A percentile compares a stretch with the other conserved stretches of the same genome.
Conservation (phyloP, 306 rosid genomes). For the Gastrolobium villosum region DNA sequence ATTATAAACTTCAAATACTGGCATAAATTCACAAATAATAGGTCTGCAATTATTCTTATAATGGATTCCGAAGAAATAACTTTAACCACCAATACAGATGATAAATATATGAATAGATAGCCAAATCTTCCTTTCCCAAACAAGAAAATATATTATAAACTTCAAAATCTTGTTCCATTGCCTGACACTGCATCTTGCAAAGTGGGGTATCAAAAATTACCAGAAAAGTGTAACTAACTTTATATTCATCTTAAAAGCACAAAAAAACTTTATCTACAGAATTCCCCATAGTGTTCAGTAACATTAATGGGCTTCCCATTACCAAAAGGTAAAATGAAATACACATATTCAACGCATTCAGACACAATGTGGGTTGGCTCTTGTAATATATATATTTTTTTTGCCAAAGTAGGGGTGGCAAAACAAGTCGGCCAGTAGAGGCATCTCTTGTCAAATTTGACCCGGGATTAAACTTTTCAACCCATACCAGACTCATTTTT, state of each 20-base stretch:
- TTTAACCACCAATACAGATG: conserved; percentile 48
- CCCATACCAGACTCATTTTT: too few relatives aligned
- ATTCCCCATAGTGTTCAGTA: conserved; percentile 34
- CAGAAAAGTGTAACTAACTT: conserved; percentile 47
- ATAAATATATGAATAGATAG: conserved; percentile 37
- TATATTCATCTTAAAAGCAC: conserved; percentile 44
- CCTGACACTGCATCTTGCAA: conserved; percentile 58
- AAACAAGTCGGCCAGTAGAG: too few relatives aligned
- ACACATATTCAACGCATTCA: conserved; percentile 29
- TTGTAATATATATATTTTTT: conserved; percentile 15
- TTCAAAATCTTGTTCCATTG: conserved; percentile 34
- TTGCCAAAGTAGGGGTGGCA: too few relatives aligned
- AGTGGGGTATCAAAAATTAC: conserved; percentile 59
- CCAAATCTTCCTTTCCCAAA: conserved; percentile 49
- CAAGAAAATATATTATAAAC: conserved; percentile 42
- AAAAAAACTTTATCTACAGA: conserved; percentile 48
- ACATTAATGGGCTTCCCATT: conserved; percentile 44
- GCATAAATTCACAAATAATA: conserved; percentile 41
- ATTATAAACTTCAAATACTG: conserved; percentile 34
- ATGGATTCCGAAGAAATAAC: conserved; percentile 49
- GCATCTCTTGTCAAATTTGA: too few relatives aligned
- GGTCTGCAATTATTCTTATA: conserved; percentile 49
- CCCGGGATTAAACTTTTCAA: too few relatives aligned
- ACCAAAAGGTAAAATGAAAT: conserved; percentile 35
- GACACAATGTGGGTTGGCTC: background rate